These are phyloP conservation scores for Phallus indusiatus DNA, from an alignment of 768 basidiomycete species.

Conservation along the genomic window DNA sequence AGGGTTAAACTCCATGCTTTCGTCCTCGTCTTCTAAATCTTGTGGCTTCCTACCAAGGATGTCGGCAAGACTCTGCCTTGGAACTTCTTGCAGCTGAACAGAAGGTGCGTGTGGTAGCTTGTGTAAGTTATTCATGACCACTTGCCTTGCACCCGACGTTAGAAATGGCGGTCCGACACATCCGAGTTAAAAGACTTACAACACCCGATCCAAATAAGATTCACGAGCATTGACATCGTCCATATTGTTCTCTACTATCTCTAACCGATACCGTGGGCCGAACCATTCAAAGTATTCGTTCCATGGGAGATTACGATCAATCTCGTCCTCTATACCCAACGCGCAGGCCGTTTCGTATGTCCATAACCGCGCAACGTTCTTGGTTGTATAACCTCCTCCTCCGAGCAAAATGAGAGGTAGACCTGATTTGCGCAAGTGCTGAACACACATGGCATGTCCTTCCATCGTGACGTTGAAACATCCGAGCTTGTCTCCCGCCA, in stretches of 20 bases:
- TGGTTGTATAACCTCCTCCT: conserved; percentile 94
- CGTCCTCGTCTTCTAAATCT: conserved; percentile 32
- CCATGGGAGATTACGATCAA: conserved; percentile 74
- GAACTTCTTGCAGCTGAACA: conserved; percentile 78
- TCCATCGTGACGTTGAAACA: conserved; percentile 95
- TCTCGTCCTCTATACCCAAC: conserved; percentile 71
- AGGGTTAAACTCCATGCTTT: conserved; percentile 29
- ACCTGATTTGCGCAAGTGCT: conserved; percentile 72
- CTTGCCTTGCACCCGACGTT: conserved; percentile 34
- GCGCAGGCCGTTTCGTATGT: conserved; percentile 95
- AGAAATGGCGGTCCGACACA: conserved; percentile 28
- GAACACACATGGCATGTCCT: conserved; percentile 87
- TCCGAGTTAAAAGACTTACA: conserved; percentile 35
- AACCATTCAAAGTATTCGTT: conserved; percentile 96
- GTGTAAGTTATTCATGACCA: conserved; percentile 45
- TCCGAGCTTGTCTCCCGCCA: conserved; percentile 91
- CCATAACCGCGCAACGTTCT: conserved; percentile 93
- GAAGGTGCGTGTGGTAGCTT: conserved; percentile 70
- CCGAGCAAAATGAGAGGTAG: conserved; percentile 87
- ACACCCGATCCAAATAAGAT: conserved; percentile 68
- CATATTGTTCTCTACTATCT: conserved; percentile 89
- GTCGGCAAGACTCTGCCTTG: conserved; percentile 52
- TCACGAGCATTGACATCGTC: conserved; percentile 84
- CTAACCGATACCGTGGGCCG: conserved; percentile 87
- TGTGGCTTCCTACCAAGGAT: conserved; percentile 46